Evolutionary conservation across 257 asterid genomes (phyloP), one percentile per base, ranked within the genome.

Genomic region (Datura wrightii): DNA sequence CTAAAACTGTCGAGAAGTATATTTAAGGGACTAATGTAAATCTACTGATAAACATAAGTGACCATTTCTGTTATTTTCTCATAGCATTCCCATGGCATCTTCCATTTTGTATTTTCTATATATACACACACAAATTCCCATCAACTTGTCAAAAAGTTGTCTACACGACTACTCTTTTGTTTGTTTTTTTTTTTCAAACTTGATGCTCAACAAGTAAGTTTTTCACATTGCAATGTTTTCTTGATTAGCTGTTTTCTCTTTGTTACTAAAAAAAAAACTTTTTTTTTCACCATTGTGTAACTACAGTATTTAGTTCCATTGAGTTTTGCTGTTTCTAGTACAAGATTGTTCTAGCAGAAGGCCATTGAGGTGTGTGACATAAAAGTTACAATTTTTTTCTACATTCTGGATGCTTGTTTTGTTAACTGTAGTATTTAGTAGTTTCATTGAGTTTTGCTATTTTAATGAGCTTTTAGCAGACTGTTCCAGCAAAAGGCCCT

Each of bases 341-440:
- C 11, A 15, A 66, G 9, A 66, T 37, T 66, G 19, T 66, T 36
- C 10, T 37, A 2, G 76, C 48, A 36, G 24, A 66, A 65, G 9
- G 72, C 5, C 46, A 36, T 65, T 66, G 5, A 13, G 5, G 6
- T 16, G 10, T 69, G 79, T 18, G 36, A 16, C 6, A 3, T 37
- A 41, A 18, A 3, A 18, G 53, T 2, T 70, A 8, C 31, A 7
- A 15, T 42, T 9, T 71, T 16, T 0, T 34, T 2, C 42, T 24
- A 42, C 15, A 42, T n/a, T 42, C 10, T 15, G 78, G 15, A 69
- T 69, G 78, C 7, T 69, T 69, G 78, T 69, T 69, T 69, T 69
- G 50, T 14, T 16, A 9, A 70, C 8, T 70, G 4, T 41, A 9
- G 79, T 70, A n/a, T 69, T 41, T 42, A 18, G 36, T 42, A 69